Percentiles rank a stretch among this genome's conserved stretches.
Evolutionary conservation across 1,284 basidiomycete species (phyloP).

Genomic region (Fomitopsis betulina): DNA sequence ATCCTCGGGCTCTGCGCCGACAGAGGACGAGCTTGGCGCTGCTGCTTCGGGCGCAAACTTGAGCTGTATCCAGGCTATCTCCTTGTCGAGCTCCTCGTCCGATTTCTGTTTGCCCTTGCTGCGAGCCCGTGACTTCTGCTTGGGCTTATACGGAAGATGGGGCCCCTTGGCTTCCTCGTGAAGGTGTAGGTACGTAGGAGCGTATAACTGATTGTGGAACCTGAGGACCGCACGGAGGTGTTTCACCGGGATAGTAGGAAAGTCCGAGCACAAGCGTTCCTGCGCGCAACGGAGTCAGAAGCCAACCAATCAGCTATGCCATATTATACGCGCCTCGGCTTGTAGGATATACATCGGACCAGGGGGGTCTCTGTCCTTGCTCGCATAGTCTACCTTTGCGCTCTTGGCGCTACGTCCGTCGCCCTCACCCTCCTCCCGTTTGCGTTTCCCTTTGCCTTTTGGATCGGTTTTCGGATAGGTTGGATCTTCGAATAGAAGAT

Average conservation of each 20-base stretch:
- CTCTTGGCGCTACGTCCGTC: constrained; percentile 15
- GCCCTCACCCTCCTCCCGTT: constrained; percentile 28
- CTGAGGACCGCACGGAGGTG: constrained; percentile 42
- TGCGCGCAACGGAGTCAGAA: constrained; percentile 14
- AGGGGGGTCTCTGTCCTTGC: constrained; percentile 34
- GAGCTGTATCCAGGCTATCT: constrained; percentile 39
- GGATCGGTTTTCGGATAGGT: constrained; percentile 52
- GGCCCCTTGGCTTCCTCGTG: constrained; percentile 29
- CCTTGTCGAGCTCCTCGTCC: constrained; percentile 34
- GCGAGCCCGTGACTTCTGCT: constrained; percentile 33
- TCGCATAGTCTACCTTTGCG: constrained; percentile 47
- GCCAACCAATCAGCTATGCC: background rate
- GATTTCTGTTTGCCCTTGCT: constrained; percentile 24
- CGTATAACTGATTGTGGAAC: constrained; percentile 45
- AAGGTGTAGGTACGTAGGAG: constrained; percentile 50
- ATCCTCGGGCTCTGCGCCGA: constrained; percentile 22
- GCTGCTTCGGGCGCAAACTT: constrained; percentile 34
- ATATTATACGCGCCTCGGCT: constrained; percentile 39
- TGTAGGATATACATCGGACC: constrained; percentile 45
- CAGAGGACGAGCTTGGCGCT: constrained; percentile 14
- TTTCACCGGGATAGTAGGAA: constrained; percentile 50
- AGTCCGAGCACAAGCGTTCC: constrained; percentile 52
- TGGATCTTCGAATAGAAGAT: constrained; percentile 56
- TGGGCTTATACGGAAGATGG: constrained; percentile 36
- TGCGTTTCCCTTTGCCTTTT: constrained; percentile 51